These are phyloP conservation scores for Rheum nobile DNA, from an alignment of 148 eudicot species.

Conservation along the genomic window DNA sequence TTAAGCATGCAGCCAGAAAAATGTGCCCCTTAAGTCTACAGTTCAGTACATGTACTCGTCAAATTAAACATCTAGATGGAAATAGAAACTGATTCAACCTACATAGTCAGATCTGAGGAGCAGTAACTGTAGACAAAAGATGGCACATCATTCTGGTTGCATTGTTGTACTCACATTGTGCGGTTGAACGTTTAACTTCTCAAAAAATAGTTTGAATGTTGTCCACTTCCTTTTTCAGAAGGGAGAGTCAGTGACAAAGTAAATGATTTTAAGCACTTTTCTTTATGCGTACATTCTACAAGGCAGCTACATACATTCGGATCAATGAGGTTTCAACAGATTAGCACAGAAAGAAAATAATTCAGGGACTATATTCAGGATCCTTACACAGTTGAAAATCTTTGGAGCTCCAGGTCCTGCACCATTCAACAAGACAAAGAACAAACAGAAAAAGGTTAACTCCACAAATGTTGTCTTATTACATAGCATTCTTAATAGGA, in stretches of 20 bases:
- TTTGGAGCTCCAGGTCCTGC: conserved; percentile 71
- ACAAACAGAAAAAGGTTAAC: not conserved
- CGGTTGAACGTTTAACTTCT: no score
- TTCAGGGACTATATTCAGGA: not conserved
- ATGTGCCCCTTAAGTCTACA: not conserved
- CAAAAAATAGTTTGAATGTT: no score
- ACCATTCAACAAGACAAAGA: conserved; percentile 9
- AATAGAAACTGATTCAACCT: not conserved
- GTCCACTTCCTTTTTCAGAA: not conserved
- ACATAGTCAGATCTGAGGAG: no score
- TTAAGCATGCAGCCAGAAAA: not conserved
- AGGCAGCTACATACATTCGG: not conserved
- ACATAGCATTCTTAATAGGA: not conserved
- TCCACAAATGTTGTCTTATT: not conserved
- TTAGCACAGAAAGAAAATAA: not conserved
- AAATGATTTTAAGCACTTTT: not conserved
- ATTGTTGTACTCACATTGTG: no score
- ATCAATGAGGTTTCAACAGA: not conserved
- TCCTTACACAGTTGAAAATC: conserved; percentile 54
- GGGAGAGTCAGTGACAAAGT: not conserved
- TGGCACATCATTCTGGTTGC: no score
- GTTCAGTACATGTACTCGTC: no score
- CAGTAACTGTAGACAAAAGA: no score
- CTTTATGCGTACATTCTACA: not conserved
- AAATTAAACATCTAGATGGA: not conserved